phyloP scores from a whole-genome alignment of 495 filamentous ascomycete genomes.

The Podospora comata region DNA sequence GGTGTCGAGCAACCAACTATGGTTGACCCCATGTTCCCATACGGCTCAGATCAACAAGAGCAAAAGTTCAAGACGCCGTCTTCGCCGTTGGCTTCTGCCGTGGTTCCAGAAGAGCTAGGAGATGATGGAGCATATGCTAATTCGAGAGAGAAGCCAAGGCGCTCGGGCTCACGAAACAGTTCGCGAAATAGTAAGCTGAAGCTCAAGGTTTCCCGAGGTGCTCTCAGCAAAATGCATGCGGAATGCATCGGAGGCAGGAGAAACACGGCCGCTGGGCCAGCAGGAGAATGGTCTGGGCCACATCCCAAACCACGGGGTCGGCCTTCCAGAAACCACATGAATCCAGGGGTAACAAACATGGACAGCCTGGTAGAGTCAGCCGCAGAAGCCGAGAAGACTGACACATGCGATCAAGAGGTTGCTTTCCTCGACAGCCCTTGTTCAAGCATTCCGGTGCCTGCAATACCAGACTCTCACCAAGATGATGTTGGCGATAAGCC shows the following conservation, averaged over 20 bases:
- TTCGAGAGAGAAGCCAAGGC: background rate
- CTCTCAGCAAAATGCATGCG: conserved; percentile 16
- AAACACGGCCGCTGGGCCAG: background rate
- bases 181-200: conserved; percentile 19
- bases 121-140: background rate
- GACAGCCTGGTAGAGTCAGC: conserved; percentile 2
- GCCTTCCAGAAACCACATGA: background rate
- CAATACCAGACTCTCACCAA: background rate
- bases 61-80: background rate
- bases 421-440: background rate
- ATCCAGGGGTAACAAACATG: background rate
- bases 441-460: conserved; percentile 2
- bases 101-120: background rate
- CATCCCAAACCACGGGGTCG: background rate
- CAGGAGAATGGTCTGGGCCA: background rate
- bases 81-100: background rate
- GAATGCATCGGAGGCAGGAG: conserved; percentile 7
- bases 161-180: conserved; percentile 1
- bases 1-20: background rate
- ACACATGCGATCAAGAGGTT: background rate
- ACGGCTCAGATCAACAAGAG: background rate
- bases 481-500: background rate
- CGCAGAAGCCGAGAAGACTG: background rate
- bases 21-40: background rate
- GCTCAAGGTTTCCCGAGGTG: conserved; percentile 30